These are phyloP conservation scores for Adiantum capillusveneris DNA, from an alignment of 75 land plant genomes.

Conservation along the genomic window DNA sequence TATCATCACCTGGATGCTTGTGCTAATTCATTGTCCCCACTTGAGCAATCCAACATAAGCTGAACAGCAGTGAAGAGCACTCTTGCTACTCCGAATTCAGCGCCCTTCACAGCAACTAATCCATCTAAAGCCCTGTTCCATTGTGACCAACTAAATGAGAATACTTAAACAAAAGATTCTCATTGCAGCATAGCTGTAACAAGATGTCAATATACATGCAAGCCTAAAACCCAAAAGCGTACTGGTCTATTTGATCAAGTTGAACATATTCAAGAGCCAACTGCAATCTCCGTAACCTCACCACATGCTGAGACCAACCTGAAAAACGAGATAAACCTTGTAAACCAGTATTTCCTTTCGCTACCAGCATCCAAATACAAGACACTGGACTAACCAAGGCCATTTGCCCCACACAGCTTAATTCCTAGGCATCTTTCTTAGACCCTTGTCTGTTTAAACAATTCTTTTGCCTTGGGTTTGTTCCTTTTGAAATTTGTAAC, in stretches of 20 bases:
- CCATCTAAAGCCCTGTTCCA: constrained; percentile 60
- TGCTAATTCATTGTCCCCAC: constrained; percentile 66
- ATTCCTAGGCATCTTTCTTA: too few species aligned
- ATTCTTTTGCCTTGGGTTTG: too few species aligned
- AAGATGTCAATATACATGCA: too few species aligned
- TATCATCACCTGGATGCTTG: constrained; percentile 63
- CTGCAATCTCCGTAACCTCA: constrained; percentile 73
- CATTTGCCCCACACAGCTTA: too few species aligned
- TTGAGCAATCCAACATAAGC: constrained; percentile 42
- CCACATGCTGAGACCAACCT: constrained; percentile 70
- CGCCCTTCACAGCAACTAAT: constrained; percentile 61
- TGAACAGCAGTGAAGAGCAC: constrained; percentile 70
- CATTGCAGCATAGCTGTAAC: too few species aligned
- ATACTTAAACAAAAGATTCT: too few species aligned
- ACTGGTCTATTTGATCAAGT: constrained; percentile 74
- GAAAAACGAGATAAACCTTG: too few species aligned
- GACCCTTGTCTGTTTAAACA: too few species aligned
- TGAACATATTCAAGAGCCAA: constrained; percentile 65
- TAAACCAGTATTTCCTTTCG: neutral
- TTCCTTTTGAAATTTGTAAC: too few species aligned
- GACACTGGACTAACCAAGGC: too few species aligned
- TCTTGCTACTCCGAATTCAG: constrained; percentile 70
- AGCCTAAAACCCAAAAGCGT: constrained; percentile 20
- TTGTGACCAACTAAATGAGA: too few species aligned
- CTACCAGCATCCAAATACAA: too few species aligned